Evolutionary conservation across 192 early-diverging fungal species (phyloP), one percentile per base, ranked within the genome.

Genomic region (Coemansia sp.): DNA sequence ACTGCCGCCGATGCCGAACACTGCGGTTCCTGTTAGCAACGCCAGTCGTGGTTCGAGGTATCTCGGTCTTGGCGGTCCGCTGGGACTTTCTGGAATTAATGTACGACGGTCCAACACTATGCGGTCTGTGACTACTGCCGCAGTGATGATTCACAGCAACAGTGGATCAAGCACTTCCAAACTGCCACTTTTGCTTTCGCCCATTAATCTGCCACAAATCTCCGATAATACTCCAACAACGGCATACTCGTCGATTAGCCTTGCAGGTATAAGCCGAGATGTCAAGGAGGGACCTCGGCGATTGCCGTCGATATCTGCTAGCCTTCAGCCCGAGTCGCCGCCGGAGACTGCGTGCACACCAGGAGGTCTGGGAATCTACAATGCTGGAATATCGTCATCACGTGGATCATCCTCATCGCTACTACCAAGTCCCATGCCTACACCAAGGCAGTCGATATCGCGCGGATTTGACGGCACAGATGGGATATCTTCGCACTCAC

Each of bases 201-300:
- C 75, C 11, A 38, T 78, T n/a, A 64, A 55, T 25, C 23, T 24
- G n/a, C 43, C 42, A 10, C 46, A 23, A 3, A 5, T 59, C 13
- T 18, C 48, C 12, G 14, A 45, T 9, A 40, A 25, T 9, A 25
- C 39, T 27, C 39, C 39, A 22, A 34, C 19, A 23, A 39, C 39
- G 12, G 39, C 53, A 12, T 18, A 14, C 47, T 23, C 39, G 9
- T 19, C 21, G 3, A 71, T 78, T 51, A 71, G 41, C 46, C 53
- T 79, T 45, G 76, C 76, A 0, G 69, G 48, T 4, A 72, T 79
- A 49, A 53, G 62, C 18, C 46, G 62, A 8, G 70, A 79, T 41
- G 66, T 61, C n/a, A 55, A 53, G 11, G 76, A 79, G 27, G 76
- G 76, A 9, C 76, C 76, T 46, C 76, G 76, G 3, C 69, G 76